Conservation (phyloP, 2,329 filamentous ascomycete species). For the Xylaria sp. region DNA sequence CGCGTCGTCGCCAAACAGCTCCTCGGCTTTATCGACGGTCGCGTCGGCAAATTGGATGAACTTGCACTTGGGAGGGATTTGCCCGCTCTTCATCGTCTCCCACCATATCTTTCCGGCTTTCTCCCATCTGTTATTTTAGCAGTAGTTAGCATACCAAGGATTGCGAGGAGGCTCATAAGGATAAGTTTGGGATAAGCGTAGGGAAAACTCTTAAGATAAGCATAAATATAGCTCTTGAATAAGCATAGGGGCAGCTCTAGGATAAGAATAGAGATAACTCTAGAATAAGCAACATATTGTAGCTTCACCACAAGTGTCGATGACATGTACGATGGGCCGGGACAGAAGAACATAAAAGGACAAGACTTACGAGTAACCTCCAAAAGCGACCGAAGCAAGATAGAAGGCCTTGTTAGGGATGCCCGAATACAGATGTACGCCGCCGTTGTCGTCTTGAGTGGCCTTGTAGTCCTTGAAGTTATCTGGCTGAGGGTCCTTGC, state of each 20-base stretch:
- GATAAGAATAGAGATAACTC: no score
- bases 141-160: not conserved
- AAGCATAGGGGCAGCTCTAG: no score
- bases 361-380: constrained; percentile 56
- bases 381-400: constrained; percentile 58
- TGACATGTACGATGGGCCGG: no score
- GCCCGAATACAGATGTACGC: constrained; percentile 66
- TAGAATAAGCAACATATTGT: no score
- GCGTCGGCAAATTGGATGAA: constrained; percentile 63
- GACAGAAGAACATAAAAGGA: no score
- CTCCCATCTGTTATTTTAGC: constrained; percentile 58
- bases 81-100: constrained; percentile 59
- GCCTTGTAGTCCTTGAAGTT: constrained; percentile 58
- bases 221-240: not conserved
- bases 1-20: constrained; percentile 56
- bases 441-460: constrained; percentile 60
- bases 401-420: constrained; percentile 70
- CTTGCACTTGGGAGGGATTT: constrained; percentile 54
- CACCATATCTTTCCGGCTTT: constrained; percentile 66
- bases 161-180: not conserved
- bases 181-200: not conserved
- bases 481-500: constrained; percentile 64
- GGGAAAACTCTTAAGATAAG: no score
- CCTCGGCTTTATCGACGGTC: constrained; percentile 59
- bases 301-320: no score